These are phyloP conservation scores for Fusarium graminum DNA, from an alignment of 2,329 filamentous ascomycete genomes.

Conservation along the genomic window DNA sequence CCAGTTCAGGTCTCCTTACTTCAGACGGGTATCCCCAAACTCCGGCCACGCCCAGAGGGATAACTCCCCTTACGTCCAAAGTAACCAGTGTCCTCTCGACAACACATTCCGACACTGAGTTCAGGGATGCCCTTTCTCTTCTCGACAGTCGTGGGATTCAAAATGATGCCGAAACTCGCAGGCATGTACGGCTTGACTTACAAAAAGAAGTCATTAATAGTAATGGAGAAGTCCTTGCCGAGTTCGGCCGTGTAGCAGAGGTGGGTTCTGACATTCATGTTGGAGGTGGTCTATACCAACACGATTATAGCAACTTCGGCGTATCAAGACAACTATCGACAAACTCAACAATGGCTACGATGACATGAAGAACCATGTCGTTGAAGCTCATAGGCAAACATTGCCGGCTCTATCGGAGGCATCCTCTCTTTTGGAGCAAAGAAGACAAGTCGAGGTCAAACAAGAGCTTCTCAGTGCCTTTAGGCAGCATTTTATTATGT, in stretches of 20 bases:
- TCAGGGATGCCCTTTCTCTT: constrained; percentile 84
- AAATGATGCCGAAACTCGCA: constrained; percentile 83
- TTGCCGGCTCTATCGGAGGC: constrained; percentile 82
- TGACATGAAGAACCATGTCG: constrained; percentile 83
- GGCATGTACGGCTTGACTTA: constrained; percentile 83
- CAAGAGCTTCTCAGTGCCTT: constrained; percentile 83
- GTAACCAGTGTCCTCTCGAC: constrained; percentile 88
- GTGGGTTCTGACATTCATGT: constrained; percentile 62
- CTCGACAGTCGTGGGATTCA: constrained; percentile 78
- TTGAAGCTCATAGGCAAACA: constrained; percentile 80
- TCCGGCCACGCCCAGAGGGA: constrained; percentile 64
- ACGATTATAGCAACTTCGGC: constrained; percentile 79
- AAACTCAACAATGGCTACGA: constrained; percentile 84
- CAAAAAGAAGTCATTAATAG: constrained; percentile 94
- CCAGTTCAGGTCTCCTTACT: constrained; percentile 70
- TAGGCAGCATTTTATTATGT: constrained; percentile 84
- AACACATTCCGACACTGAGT: constrained; percentile 92
- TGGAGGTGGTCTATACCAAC: constrained; percentile 37
- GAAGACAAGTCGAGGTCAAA: constrained; percentile 80
- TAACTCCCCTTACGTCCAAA: constrained; percentile 81
- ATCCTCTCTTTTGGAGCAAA: constrained; percentile 77
- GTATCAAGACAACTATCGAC: constrained; percentile 83
- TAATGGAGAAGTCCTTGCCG: constrained; percentile 88
- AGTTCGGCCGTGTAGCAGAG: constrained; percentile 91
- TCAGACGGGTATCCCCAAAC: constrained; percentile 88